These are phyloP conservation scores for Cladosporium halotolerans DNA, from an alignment of 2,329 filamentous ascomycete species.

Conservation along the genomic window DNA sequence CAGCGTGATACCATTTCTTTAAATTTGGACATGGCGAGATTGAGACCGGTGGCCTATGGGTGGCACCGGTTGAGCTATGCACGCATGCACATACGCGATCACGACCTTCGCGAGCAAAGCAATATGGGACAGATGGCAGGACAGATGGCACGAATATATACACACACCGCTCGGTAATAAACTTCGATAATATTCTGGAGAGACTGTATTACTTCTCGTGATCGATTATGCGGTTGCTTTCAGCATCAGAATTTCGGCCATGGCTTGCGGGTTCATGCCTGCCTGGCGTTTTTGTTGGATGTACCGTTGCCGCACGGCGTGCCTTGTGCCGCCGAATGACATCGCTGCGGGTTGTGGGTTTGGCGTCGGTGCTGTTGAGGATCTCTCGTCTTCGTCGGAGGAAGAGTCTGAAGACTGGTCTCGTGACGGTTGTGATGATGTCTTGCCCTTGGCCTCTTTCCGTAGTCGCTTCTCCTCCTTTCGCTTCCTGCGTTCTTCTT, in stretches of 20 bases:
- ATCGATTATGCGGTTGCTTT: constrained; percentile 36
- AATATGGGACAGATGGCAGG: too few relatives aligned
- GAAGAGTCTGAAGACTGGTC: constrained; percentile 14
- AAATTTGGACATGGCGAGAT: too few relatives aligned
- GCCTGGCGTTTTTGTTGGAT: constrained; percentile 86
- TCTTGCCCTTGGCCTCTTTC: constrained; percentile 7
- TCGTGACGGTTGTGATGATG: constrained; percentile 4
- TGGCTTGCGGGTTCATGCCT: constrained; percentile 69
- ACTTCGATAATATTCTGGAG: too few relatives aligned
- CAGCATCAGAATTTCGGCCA: constrained; percentile 80
- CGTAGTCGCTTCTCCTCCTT: constrained; percentile 44
- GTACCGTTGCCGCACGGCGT: constrained; percentile 70
- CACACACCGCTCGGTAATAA: too few relatives aligned
- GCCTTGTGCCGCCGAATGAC: constrained; percentile 41
- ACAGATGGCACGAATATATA: too few relatives aligned
- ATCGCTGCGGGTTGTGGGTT: constrained; percentile 17
- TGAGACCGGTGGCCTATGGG: too few relatives aligned
- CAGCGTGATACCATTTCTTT: background rate
- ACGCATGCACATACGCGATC: too few relatives aligned
- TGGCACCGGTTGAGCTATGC: too few relatives aligned
- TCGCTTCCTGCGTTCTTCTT: constrained; percentile 40
- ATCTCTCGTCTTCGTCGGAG: constrained; percentile 20
- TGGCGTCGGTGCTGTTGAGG: constrained; percentile 21
- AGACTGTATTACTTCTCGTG: too few relatives aligned
- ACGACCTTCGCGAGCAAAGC: too few relatives aligned